Base-by-base conservation (phyloP, 345 rosid species). In the Gossypium anomalum region DNA sequence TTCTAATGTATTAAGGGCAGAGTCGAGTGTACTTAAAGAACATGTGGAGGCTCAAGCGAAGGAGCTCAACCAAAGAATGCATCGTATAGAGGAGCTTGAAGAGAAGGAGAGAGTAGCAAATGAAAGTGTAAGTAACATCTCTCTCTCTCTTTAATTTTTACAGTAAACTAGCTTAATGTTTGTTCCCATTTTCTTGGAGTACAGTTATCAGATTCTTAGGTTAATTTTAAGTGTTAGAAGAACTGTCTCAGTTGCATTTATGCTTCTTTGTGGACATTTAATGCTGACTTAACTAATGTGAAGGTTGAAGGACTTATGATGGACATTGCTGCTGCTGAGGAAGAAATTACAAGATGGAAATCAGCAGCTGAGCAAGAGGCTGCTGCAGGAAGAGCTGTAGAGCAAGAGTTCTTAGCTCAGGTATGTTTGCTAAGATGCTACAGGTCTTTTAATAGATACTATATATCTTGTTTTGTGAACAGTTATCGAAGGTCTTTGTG, bases 331-430 rank as follows among this genome's bases (percentile, higher is more conserved):
- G 95, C 95, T 70, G 93, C 99, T 73, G 99, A 93, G 83, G 99
- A 93, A 89, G 99, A 96, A 87, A 96, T 96, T 78, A 73, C 86
- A 23, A 88, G 99, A 85, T 96, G 99, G 99, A 96, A 93, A 90
- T 87, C 86, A 53, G 99, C 99, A 77, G 99, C 98, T 59, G 99
- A 93, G 87, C 89, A 96, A 74, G 99, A 93, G 82, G 98, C 99
- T 78, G 97, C 93, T 79, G 99, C 98, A 13, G 99, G 97, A 59
- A 83, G 90, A 87, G 96, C 93, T 73, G 89, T 95, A 78, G 99
- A 95, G 80, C 94, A 87, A 78, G 97, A 93, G 65, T 86, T 86
- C 78, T 73, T 85, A 11, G 80, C 89, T 52, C 90, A 90, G 95
- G 99, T 93, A 77, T 76, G 82, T 75, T 64, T 65, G 15, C 70